Evolutionary conservation across 1,139 yeast species (phyloP).

Genomic region (Dujonia santamariae): DNA sequence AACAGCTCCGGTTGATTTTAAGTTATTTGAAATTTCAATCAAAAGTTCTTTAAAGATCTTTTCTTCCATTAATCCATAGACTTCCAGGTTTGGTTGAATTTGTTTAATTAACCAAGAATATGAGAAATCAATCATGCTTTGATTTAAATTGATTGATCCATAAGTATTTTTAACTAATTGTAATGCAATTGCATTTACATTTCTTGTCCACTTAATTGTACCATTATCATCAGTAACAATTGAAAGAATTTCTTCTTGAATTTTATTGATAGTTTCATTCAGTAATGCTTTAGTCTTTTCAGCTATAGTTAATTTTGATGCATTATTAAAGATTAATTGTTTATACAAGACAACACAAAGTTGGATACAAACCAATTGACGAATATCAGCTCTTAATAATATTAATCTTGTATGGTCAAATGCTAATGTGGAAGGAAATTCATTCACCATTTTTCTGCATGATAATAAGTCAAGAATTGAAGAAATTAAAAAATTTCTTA

Average conservation of each 20-base stretch:
- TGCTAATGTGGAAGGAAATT: conserved; percentile 82
- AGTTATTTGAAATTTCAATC: conserved; percentile 26
- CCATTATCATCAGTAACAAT: conserved; percentile 86
- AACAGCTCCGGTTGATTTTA: conserved; percentile 8
- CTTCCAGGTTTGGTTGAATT: conserved; percentile 78
- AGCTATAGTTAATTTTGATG: conserved; percentile 11
- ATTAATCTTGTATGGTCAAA: conserved; percentile 83
- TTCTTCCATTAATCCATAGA: conserved; percentile 74
- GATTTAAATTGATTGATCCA: conserved; percentile 23
- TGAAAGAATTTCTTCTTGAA: conserved; percentile 64
- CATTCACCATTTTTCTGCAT: conserved; percentile 78
- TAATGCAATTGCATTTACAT: conserved; percentile 67
- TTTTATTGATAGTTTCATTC: conserved; percentile 28
- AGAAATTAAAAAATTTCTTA: conserved; percentile 32
- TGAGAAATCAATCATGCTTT: conserved; percentile 57
- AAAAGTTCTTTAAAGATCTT: conserved; percentile 55
- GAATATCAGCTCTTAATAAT: conserved; percentile 75
- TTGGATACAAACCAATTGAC: conserved; percentile 80
- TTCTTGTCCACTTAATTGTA: conserved; percentile 86
- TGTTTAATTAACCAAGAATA: conserved; percentile 82
- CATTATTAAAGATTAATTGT: conserved; percentile 53
- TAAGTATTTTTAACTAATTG: conserved; percentile 56
- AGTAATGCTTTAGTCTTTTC: conserved; percentile 20
- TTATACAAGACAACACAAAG: conserved; percentile 71
- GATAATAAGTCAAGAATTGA: conserved; percentile 62